Evolutionary conservation across 2,329 filamentous ascomycete genomes (phyloP).

Genomic region (Fusarium sp.): DNA sequence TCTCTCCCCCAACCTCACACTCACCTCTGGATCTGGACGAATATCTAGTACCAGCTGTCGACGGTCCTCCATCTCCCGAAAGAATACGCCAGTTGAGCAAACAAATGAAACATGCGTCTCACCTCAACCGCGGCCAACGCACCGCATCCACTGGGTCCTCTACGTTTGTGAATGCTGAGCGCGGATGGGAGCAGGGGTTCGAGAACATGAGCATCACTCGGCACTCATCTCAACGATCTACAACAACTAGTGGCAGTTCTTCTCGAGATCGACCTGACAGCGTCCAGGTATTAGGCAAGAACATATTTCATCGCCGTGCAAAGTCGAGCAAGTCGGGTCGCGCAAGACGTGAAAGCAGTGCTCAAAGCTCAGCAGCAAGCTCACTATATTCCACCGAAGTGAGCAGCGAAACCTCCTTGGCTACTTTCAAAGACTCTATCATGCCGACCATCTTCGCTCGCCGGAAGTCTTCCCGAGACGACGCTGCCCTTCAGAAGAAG

Average conservation of each 20-base stretch:
- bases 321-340: conserved; percentile 56
- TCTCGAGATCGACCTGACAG: conserved; percentile 68
- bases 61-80: conserved; percentile 70
- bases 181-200: conserved; percentile 62
- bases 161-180: conserved; percentile 59
- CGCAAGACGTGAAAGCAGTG: conserved; percentile 59
- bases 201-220: conserved; percentile 64
- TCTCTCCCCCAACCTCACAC: conserved; percentile 27
- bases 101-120: conserved; percentile 67
- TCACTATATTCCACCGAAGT: conserved; percentile 62
- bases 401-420: conserved; percentile 49
- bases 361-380: conserved; percentile 59
- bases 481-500: conserved; percentile 51
- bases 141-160: conserved; percentile 66
- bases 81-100: conserved; percentile 68
- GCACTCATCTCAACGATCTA: conserved; percentile 67
- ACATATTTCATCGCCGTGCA: conserved; percentile 66
- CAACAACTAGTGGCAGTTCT: conserved; percentile 60
- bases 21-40: conserved; percentile 51
- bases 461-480: conserved; percentile 56
- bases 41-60: conserved; percentile 67
- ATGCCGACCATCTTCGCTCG: conserved; percentile 64
- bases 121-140: conserved; percentile 50
- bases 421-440: conserved; percentile 56
- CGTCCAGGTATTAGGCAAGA: conserved; percentile 68